Evolutionary conservation across 1,284 basidiomycete species (phyloP).

Genomic region (Malassezia brasiliensis): DNA sequence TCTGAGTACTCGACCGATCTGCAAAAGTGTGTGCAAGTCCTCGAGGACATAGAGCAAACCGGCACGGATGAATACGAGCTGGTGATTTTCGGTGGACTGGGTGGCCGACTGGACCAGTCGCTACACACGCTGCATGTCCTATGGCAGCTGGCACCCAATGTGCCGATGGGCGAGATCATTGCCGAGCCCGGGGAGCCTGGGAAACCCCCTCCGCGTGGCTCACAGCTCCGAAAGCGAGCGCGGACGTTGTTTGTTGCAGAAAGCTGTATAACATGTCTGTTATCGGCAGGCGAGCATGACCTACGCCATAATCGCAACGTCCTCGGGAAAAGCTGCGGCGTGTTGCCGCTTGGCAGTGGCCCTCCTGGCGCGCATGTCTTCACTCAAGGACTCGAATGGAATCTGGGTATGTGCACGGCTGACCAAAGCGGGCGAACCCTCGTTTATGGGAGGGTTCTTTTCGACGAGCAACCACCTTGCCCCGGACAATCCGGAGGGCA

Average conservation of each 20-base stretch:
- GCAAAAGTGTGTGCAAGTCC: slow-evolving; percentile 71
- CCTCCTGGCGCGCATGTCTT: slow-evolving; percentile 60
- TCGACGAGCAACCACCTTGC: slow-evolving; percentile 82
- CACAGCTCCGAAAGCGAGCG: slow-evolving; percentile 51
- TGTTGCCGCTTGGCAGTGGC: slow-evolving; percentile 68
- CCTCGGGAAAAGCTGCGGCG: slow-evolving; percentile 79
- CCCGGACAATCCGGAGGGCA: slow-evolving; percentile 6
- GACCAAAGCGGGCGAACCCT: slow-evolving; percentile 16
- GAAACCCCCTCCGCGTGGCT: slow-evolving; percentile 16
- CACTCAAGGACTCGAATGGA: slow-evolving; percentile 80
- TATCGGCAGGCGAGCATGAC: slow-evolving; percentile 67
- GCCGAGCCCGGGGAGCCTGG: slow-evolving; percentile 19
- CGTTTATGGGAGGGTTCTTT: slow-evolving; percentile 50
- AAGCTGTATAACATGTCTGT: slow-evolving; percentile 78
- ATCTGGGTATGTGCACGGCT: slow-evolving; percentile 59
- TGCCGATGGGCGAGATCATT: slow-evolving; percentile 4
- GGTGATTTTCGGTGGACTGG: slow-evolving; percentile 75
- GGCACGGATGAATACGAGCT: slow-evolving; percentile 47
- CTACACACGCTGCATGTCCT: slow-evolving; percentile 77
- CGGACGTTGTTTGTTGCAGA: slow-evolving; percentile 70
- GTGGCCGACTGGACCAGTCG: slow-evolving; percentile 87
- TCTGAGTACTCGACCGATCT: slow-evolving; percentile 83
- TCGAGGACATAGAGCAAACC: slow-evolving; percentile 54
- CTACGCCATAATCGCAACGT: slow-evolving; percentile 64
- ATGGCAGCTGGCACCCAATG: slow-evolving; percentile 60